Percentiles rank a stretch among this genome's conserved stretches.
Conservation (phyloP, 2,329 filamentous ascomycete species). For the Trichoderma koningiopsis region DNA sequence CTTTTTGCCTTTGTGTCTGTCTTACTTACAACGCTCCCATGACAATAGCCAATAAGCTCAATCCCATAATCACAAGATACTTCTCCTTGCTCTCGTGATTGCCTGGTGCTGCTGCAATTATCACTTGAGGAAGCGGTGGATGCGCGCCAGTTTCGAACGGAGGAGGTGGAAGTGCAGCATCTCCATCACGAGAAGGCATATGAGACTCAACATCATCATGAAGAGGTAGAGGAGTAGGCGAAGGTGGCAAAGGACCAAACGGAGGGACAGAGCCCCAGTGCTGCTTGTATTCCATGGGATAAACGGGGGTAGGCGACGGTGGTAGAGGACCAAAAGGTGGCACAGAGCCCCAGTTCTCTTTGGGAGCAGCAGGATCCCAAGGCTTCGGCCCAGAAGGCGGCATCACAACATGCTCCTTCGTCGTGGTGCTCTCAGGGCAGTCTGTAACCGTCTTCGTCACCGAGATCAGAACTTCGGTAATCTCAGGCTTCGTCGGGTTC, state of each 20-base stretch:
- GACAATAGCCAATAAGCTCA: not conserved
- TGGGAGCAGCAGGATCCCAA: not conserved
- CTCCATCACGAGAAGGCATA: not conserved
- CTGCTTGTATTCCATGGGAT: not conserved
- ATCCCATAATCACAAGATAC: not conserved
- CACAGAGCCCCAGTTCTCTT: too few relatives aligned
- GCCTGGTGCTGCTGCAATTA: constrained; percentile 10
- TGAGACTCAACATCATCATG: not conserved
- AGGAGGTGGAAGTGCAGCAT: not conserved
- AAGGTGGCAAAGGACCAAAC: not conserved
- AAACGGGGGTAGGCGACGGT: not conserved
- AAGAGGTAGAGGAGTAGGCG: not conserved
- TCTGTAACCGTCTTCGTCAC: constrained; percentile 6
- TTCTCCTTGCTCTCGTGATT: not conserved
- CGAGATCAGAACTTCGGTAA: not conserved
- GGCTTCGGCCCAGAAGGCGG: not conserved
- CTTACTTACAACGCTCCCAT: constrained; percentile 6
- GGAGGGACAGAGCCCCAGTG: not conserved
- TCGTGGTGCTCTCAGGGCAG: not conserved
- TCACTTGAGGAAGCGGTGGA: not conserved
- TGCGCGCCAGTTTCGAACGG: not conserved
- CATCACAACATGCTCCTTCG: not conserved
- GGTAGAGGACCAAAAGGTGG: not conserved
- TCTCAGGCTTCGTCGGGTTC: not conserved
- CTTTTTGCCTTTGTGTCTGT: not conserved